Conservation (phyloP, 129 eudicot species). For the Helianthus annuus region DNA sequence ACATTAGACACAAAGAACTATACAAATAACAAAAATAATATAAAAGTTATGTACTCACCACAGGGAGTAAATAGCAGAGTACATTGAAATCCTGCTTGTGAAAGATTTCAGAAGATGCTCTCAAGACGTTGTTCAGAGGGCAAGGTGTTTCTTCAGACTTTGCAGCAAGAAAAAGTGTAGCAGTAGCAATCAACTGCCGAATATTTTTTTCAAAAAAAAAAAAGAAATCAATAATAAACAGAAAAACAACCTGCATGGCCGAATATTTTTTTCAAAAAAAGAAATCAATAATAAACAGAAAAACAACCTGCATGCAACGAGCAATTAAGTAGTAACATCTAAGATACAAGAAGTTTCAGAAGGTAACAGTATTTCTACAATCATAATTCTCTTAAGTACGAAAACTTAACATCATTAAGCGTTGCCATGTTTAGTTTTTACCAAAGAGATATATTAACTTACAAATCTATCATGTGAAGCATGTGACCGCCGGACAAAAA, state of each 20-base stretch:
- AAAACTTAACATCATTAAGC: not conserved
- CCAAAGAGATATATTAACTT: conserved; percentile 36
- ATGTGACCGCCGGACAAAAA: conserved; percentile 87
- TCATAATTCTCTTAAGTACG: conserved; percentile 14
- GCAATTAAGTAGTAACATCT: not conserved
- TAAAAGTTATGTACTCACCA: conserved; percentile 47
- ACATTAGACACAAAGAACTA: conserved; percentile 7
- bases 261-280: not conserved
- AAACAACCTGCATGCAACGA: conserved; percentile 1
- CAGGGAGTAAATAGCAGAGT: conserved; percentile 59
- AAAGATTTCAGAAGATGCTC: conserved; percentile 70
- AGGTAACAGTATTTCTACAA: not conserved
- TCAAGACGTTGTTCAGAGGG: conserved; percentile 71
- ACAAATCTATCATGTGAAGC: conserved; percentile 98
- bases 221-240: not conserved
- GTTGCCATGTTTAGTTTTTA: conserved; percentile 6
- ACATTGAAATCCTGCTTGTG: conserved; percentile 71
- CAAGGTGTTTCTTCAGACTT: conserved; percentile 95
- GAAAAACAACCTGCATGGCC: conserved; percentile 17
- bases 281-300: not conserved
- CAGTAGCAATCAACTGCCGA: conserved; percentile 83
- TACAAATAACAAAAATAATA: not conserved
- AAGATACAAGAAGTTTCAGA: not conserved
- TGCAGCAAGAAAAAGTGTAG: conserved; percentile 90
- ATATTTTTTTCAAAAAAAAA: conserved; percentile 7